Evolutionary conservation across 1,284 basidiomycete genomes (phyloP).

Genomic region (Pseudozyma sp.): DNA sequence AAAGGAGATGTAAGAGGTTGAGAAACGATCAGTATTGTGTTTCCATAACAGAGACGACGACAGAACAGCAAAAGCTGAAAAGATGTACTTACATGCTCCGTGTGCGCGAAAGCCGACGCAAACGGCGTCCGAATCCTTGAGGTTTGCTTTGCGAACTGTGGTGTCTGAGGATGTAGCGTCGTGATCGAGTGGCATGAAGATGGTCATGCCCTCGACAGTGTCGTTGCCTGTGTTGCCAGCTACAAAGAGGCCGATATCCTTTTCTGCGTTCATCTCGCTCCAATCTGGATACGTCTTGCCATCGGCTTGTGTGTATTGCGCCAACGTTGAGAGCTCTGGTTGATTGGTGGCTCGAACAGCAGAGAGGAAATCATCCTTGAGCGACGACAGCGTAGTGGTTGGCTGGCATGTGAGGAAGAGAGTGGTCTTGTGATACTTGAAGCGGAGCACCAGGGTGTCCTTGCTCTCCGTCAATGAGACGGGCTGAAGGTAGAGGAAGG

Average conservation of each 20-base stretch:
- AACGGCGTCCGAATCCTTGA: conserved; percentile 45
- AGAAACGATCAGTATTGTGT: background rate
- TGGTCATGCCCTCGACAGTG: conserved; percentile 25
- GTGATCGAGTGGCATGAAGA: conserved; percentile 47
- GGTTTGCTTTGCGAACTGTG: conserved; percentile 40
- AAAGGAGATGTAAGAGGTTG: background rate
- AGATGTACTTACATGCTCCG: conserved; percentile 32
- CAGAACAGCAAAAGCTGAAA: background rate
- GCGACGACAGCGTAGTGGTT: conserved; percentile 16
- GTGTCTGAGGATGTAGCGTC: conserved; percentile 14
- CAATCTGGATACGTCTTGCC: conserved; percentile 34
- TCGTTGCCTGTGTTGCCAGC: conserved; percentile 30
- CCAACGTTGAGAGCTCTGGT: conserved; percentile 23
- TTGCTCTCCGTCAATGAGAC: conserved; percentile 32
- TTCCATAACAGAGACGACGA: background rate
- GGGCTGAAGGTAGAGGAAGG: conserved; percentile 12
- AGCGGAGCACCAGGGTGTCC: conserved; percentile 40
- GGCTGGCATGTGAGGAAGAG: conserved; percentile 44
- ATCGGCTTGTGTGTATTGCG: conserved; percentile 26
- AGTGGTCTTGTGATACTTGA: conserved; percentile 49
- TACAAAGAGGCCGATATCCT: conserved; percentile 43
- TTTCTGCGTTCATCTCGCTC: conserved; percentile 27
- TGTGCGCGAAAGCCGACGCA: conserved; percentile 42
- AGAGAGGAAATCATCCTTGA: conserved; percentile 34
- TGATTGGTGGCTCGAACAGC: conserved; percentile 33